Evolutionary conservation across 768 basidiomycete genomes (phyloP).

Genomic region (Leccinum arenicola): DNA sequence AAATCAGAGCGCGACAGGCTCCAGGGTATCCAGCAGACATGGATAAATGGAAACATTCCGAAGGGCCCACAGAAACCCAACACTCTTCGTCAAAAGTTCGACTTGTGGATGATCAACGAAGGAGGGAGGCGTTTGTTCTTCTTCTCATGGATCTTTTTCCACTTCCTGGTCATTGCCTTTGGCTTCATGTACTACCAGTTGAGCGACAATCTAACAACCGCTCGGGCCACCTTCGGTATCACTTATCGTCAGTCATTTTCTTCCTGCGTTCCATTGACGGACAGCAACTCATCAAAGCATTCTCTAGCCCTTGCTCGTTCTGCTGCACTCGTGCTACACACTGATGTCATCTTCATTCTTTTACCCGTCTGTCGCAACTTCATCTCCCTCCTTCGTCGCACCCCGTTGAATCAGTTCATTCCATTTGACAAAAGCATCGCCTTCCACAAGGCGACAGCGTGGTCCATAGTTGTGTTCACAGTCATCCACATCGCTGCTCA

Average conservation of each 20-base stretch:
- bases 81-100: constrained; percentile 45
- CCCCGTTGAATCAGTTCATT: constrained; percentile 80
- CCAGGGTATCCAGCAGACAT: constrained; percentile 77
- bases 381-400: constrained; percentile 83
- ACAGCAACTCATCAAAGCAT: background rate
- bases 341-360: constrained; percentile 91
- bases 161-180: constrained; percentile 71
- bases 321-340: constrained; percentile 86
- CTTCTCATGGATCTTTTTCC: constrained; percentile 75
- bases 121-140: constrained; percentile 81
- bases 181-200: constrained; percentile 75
- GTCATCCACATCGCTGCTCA: constrained; percentile 79
- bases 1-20: constrained; percentile 80
- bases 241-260: constrained; percentile 61
- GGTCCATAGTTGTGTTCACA: constrained; percentile 81
- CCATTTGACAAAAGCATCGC: constrained; percentile 93
- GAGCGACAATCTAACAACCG: constrained; percentile 72
- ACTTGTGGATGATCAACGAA: constrained; percentile 94
- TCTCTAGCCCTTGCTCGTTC: constrained; percentile 75
- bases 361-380: constrained; percentile 95
- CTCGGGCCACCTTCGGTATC: constrained; percentile 68
- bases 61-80: constrained; percentile 36
- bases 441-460: constrained; percentile 88
- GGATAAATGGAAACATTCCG: constrained; percentile 34
- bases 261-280: background rate